phyloP scores from a whole-genome alignment of 306 rosid species.

The Medicago ruthenica region DNA sequence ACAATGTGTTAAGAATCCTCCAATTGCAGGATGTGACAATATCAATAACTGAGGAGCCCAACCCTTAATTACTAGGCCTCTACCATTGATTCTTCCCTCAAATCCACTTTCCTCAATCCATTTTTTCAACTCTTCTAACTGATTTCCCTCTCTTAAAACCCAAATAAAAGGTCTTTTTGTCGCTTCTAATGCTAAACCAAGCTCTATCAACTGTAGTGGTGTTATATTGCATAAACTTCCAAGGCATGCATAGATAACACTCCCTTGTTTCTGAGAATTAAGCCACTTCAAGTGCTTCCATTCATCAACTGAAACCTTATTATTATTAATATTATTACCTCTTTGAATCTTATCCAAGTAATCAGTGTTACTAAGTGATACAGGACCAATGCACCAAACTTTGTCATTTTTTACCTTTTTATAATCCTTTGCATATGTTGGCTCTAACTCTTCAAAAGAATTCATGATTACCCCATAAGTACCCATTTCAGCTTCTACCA shows the following conservation, averaged over 20 bases:
- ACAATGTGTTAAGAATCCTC: slow-evolving; percentile 67
- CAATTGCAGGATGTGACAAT: slow-evolving; percentile 57
- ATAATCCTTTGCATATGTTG: slow-evolving; percentile 46
- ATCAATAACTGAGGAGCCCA: slow-evolving; percentile 70
- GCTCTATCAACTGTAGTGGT: slow-evolving; percentile 48
- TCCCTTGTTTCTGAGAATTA: slow-evolving; percentile 40
- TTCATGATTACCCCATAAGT: slow-evolving; percentile 55
- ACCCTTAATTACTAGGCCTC: slow-evolving; percentile 51
- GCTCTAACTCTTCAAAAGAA: slow-evolving; percentile 71
- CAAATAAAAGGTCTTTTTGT: slow-evolving; percentile 62
- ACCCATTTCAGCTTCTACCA: slow-evolving; percentile 45
- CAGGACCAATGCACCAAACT: slow-evolving; percentile 67
- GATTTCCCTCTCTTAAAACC: slow-evolving; percentile 50
- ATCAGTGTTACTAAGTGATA: slow-evolving; percentile 49
- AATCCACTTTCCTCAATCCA: slow-evolving; percentile 47
- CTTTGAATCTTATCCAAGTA: slow-evolving; percentile 58
- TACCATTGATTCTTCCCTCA: slow-evolving; percentile 50
- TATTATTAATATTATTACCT: slow-evolving; percentile 65
- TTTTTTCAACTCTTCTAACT: slow-evolving; percentile 43
- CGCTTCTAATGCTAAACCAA: slow-evolving; percentile 59
- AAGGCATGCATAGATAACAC: slow-evolving; percentile 63
- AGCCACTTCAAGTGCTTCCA: slow-evolving; percentile 56
- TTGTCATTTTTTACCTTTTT: slow-evolving; percentile 46
- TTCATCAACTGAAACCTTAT: slow-evolving; percentile 42
- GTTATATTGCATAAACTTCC: slow-evolving; percentile 54